Conservation (phyloP, 257 asterid species). For the Solanum okadae region DNA sequence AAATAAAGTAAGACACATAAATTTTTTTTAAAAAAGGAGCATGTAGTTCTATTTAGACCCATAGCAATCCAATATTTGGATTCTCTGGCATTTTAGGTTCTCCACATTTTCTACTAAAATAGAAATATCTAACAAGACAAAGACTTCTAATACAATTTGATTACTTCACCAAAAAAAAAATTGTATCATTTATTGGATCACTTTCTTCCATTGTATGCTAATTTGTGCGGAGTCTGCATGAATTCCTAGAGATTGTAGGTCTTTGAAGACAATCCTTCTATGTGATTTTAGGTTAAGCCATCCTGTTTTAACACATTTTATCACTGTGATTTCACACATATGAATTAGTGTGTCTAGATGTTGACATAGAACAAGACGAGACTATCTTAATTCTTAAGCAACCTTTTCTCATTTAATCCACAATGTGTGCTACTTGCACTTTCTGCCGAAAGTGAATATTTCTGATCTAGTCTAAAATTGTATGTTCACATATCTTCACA, state of each 20-base stretch:
- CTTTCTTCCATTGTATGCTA: background rate
- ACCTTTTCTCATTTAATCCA: background rate
- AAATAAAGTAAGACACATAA: background rate
- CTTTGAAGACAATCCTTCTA: background rate
- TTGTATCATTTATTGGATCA: background rate
- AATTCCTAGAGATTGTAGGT: background rate
- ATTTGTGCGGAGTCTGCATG: background rate
- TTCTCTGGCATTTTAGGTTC: background rate
- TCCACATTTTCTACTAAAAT: background rate
- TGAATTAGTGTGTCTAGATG: background rate
- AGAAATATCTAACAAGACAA: background rate
- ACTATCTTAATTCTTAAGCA: background rate
- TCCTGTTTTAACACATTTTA: background rate
- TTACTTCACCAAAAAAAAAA: background rate
- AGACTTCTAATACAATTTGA: background rate
- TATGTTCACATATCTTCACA: background rate
- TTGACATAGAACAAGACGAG: background rate
- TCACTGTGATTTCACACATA: background rate
- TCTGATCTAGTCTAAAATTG: background rate
- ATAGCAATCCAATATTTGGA: background rate
- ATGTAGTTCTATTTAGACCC: background rate
- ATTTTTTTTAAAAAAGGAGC: background rate
- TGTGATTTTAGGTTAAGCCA: background rate
- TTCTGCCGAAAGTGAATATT: background rate
- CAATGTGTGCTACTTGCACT: background rate